Percentiles rank a stretch among this genome's conserved stretches.
phyloP scores from a whole-genome alignment of 768 basidiomycete species.

The Pisolithus marmoratus region DNA sequence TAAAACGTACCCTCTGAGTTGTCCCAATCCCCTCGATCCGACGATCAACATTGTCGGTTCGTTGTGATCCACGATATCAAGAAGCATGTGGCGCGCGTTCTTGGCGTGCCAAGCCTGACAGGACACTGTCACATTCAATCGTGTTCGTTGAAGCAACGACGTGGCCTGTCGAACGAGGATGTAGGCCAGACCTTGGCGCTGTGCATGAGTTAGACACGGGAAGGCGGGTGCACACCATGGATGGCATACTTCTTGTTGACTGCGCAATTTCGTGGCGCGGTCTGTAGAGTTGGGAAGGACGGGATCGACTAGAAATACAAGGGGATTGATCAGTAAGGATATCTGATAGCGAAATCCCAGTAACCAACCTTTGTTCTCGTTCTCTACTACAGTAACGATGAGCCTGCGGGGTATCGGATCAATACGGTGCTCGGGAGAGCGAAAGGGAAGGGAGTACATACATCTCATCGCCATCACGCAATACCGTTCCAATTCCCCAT shows the following conservation, averaged over 20 bases:
- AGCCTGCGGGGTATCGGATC: conserved; percentile 37
- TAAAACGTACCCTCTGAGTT: conserved; percentile 74
- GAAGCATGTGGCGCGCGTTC: conserved; percentile 83
- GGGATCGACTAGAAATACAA: conserved; percentile 50
- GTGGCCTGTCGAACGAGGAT: conserved; percentile 89
- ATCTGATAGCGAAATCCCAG: not conserved
- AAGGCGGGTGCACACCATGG: not conserved
- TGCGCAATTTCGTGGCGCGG: conserved; percentile 70
- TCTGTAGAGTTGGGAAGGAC: conserved; percentile 62
- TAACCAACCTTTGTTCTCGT: conserved; percentile 74
- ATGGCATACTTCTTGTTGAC: conserved; percentile 80
- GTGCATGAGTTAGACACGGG: conserved; percentile 2
- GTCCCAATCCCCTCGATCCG: conserved; percentile 85
- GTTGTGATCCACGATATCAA: conserved; percentile 85
- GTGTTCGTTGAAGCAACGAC: conserved; percentile 84
- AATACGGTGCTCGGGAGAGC: conserved; percentile 1
- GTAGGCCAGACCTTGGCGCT: conserved; percentile 87
- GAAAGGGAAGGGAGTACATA: conserved; percentile 20
- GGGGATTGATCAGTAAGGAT: not conserved
- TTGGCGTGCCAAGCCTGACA: conserved; percentile 99
- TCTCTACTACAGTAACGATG: conserved; percentile 88
- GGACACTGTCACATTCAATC: conserved; percentile 75
- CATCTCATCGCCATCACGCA: conserved; percentile 92
- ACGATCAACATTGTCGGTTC: conserved; percentile 93
- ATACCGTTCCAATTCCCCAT: conserved; percentile 96